Conservation (phyloP, 495 filamentous ascomycete genomes). For the Neurospora cerealis region DNA sequence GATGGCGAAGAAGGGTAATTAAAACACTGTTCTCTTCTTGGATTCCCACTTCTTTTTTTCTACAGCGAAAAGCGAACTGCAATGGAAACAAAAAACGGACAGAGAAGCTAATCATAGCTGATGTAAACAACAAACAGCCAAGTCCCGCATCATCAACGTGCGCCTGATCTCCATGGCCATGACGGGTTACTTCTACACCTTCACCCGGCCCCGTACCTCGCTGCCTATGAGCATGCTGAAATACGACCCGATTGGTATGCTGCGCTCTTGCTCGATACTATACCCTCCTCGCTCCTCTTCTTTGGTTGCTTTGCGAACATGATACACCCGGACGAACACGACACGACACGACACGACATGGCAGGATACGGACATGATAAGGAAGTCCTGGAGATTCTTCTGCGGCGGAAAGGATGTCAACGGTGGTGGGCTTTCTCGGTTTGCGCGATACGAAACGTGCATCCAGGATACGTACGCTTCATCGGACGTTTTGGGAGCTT, state of each 20-base stretch:
- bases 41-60: not conserved
- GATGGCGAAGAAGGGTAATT: conserved; percentile 47
- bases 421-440: not conserved
- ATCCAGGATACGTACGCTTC: not conserved
- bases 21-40: not conserved
- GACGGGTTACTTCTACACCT: conserved; percentile 92
- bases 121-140: conserved; percentile 45
- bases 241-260: conserved; percentile 94
- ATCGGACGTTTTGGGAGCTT: not conserved
- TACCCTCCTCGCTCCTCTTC: not conserved
- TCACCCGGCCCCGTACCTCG: conserved; percentile 69
- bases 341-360: not conserved
- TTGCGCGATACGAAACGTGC: not conserved
- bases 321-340: not conserved
- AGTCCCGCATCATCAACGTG: conserved; percentile 84
- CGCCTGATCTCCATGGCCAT: conserved; percentile 97
- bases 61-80: not conserved
- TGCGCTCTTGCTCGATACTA: not conserved
- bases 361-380: not conserved
- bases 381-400: not conserved
- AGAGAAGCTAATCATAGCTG: not conserved
- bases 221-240: conserved; percentile 93
- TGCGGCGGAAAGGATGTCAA: not conserved
- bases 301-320: not conserved
- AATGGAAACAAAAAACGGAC: not conserved